Base-by-base conservation (phyloP, 2,329 filamentous ascomycete genomes). In the Colletotrichum neosansevieriae region DNA sequence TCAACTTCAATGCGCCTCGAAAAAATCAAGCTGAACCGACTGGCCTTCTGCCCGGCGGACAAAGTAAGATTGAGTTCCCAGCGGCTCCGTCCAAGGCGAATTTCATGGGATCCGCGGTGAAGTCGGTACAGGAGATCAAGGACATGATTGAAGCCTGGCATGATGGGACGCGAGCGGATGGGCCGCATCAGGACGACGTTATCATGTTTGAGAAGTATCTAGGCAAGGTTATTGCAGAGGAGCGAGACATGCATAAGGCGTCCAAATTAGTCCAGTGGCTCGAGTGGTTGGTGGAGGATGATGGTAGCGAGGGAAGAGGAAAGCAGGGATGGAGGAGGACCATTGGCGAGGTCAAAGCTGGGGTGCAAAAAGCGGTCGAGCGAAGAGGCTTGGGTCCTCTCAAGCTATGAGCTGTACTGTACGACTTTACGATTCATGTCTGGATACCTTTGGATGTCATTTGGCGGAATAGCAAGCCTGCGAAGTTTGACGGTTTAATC, bases 141-240 rank as follows among this genome's bases (percentile, higher is more conserved):
- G 84, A 88, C 42, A 93, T 94, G 75, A 82, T 98, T 13, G 87
- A 84, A 62, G 88, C 88, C 4, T 99, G 96, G 96, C 86, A 94
- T 71, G 76, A 81, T 3, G 89, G 91, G 69, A 97, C 95, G 69
- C 82, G 79, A 40, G 83, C 84, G 5, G 91, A 94, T 3, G 94
- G 92, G 0, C 96, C 96, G 1, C 94, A 96, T 78, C 80, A 80
- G 0, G 89, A 92, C 65, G 96, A 99, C 78, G 90, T 95, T 0
- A 85, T 85, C 45, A 89, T 94, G 42, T 83, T 98, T 69, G 88
- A 86, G 61, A 86, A 83, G 74, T 98, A 97, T 77, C 78, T 98
- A 34, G 82, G 77, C 5, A 86, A 86, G 29, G 93, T 98, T 0
- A 85, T 97, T 0, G 69, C 81, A 1, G 90, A 95, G 65, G 96